A percentile compares a stretch with the other conserved stretches of the same genome.
These are phyloP conservation scores for Scytalidium lignicola DNA, from an alignment of 2,329 filamentous ascomycete genomes.

Conservation along the genomic window DNA sequence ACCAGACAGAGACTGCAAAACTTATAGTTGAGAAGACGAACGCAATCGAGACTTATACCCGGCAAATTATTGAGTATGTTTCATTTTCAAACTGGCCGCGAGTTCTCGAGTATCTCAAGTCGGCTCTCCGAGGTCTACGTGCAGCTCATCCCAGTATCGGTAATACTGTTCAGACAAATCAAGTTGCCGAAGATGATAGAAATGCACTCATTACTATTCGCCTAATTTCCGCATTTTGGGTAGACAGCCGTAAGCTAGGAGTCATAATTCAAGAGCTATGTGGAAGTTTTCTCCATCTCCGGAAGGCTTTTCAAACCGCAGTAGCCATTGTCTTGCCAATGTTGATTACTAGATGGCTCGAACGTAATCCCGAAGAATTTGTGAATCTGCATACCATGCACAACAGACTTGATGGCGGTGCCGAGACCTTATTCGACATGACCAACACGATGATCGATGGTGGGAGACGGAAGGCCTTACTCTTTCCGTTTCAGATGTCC, in stretches of 20 bases:
- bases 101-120: slow-evolving; percentile 55
- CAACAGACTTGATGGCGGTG: slow-evolving; percentile 57
- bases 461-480: slow-evolving; percentile 46
- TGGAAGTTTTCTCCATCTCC: slow-evolving; percentile 61
- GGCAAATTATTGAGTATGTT: slow-evolving; percentile 56
- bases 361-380: slow-evolving; percentile 60
- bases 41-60: slow-evolving; percentile 50
- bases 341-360: slow-evolving; percentile 61
- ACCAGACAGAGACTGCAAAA: slow-evolving; percentile 21
- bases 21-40: slow-evolving; percentile 25
- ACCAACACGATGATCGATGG: slow-evolving; percentile 56
- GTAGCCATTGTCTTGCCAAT: slow-evolving; percentile 58
- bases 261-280: slow-evolving; percentile 61
- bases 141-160: slow-evolving; percentile 21
- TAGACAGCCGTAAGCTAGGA: slow-evolving; percentile 57
- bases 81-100: slow-evolving; percentile 59
- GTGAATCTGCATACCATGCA: slow-evolving; percentile 56
- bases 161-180: slow-evolving; percentile 15
- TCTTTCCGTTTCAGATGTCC: slow-evolving; percentile 59
- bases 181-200: slow-evolving; percentile 23
- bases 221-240: slow-evolving; percentile 59
- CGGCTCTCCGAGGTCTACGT: slow-evolving; percentile 22
- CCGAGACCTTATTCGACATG: slow-evolving; percentile 67
- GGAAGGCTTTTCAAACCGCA: slow-evolving; percentile 58
- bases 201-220: slow-evolving; percentile 49